A percentile compares a stretch with the other conserved stretches of the same genome.
These are phyloP conservation scores for Dissophora globulifera DNA, from an alignment of 192 early-diverging fungal species.

Conservation along the genomic window DNA sequence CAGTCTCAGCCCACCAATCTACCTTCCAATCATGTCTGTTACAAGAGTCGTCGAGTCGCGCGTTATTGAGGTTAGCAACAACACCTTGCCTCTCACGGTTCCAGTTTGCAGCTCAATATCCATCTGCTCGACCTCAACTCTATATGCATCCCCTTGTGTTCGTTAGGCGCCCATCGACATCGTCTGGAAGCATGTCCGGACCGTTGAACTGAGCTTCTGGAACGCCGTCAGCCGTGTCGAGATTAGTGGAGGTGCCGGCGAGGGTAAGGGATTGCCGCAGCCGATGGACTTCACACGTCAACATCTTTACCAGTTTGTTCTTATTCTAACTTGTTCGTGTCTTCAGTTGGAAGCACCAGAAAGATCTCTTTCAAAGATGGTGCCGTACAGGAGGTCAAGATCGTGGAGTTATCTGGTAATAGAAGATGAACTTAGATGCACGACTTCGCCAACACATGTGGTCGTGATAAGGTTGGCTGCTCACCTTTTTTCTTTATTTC, in stretches of 20 bases:
- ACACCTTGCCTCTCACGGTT: neutral
- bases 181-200: conserved; percentile 41
- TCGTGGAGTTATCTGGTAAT: conserved; percentile 63
- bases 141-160: neutral
- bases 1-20: neutral
- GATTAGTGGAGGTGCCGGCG: conserved; percentile 13
- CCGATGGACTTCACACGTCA: too few relatives aligned
- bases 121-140: too few relatives aligned
- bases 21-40: conserved; percentile 29
- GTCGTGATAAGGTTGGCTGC: too few relatives aligned
- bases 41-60: conserved; percentile 45
- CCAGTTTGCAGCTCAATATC: too few relatives aligned
- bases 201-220: conserved; percentile 36
- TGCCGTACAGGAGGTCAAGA: conserved; percentile 64
- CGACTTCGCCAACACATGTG: too few relatives aligned
- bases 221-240: conserved; percentile 30
- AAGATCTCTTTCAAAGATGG: conserved; percentile 64
- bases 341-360: conserved; percentile 61
- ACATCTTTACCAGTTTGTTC: too few relatives aligned
- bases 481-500: neutral
- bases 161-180: conserved; percentile 32
- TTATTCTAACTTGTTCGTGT: neutral
- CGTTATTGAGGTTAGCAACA: conserved; percentile 19
- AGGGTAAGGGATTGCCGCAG: conserved; percentile 18
- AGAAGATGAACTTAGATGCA: too few relatives aligned